Base-by-base conservation (phyloP, 371 early-diverging fungal genomes). In the Quaeritorhiza haematococci region DNA sequence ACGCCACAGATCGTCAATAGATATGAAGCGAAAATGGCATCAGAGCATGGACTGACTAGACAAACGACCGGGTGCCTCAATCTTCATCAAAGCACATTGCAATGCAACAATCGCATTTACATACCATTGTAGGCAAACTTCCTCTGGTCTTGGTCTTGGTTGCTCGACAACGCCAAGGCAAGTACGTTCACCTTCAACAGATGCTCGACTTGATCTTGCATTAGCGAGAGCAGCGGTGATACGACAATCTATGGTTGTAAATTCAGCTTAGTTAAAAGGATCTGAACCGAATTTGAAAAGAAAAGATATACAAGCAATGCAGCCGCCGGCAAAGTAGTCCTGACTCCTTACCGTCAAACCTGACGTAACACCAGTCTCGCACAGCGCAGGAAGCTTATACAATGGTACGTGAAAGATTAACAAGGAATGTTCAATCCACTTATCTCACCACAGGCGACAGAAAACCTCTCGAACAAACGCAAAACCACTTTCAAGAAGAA, bases 151-250 rank as follows among this genome's bases (percentile, higher is more conserved):
- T 67, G 73, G 2, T 67, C 58, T 32, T 84, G 63, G 3, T 80
- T 66, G n/a, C 94, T 84, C 10, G 82, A 83, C 0, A 99, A 47
- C 21, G 87, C 78, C 6, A 85, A 73, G 0, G 98, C 89, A 3
- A 83, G 75, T 33, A 99, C 83, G 0, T 91, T 92, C 55, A 83
- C 79, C 3, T 66, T 55, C 8, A 92, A 64, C 6, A 99, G 78
- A 38, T 87, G 85, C 38, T 82, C 69, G 1, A 99, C 90, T 73
- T 99, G 99, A 71, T 99, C 99, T 50, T 96, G 88, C 79, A 99
- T 98, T 43, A 99, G 82, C 28, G 97, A 93, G 26, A 99, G 71
- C 7, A 99, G 76, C 0, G 99, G 99, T 4, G 98, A 94, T 3
- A 99, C 84, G 7, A 99, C 98, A 50, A 99, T 72, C 64, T 10